Base-by-base conservation (phyloP, 805 yeast genomes). In the Ogataea pilisensis region DNA sequence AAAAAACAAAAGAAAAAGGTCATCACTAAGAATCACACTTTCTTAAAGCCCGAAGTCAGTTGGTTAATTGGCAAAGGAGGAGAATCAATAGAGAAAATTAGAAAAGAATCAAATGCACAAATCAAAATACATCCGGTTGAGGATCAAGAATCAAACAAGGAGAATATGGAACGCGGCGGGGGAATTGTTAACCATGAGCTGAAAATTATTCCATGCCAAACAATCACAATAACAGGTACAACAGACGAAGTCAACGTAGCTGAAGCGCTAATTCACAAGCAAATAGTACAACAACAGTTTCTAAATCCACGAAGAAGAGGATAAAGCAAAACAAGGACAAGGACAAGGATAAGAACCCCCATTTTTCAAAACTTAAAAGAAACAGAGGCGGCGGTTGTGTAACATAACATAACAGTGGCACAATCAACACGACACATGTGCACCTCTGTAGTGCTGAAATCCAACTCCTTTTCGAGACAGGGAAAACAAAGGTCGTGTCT, bases 61-160 rank as follows among this genome's bases (percentile, higher is more conserved):
- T 64, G 56, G 35, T 45, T 73, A 6, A 73, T 74, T 37, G 79
- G 79, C 0, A 59, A 51, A 19, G 52, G 54, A n/a, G 79, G 79
- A 1, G 28, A 45, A 16, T 56, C 63, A 31, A 71, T 75, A 12
- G 61, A 58, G 29, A 37, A 38, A 5, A 53, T 73, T 8, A 45
- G 77, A 25, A 50, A 53, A 5, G 36, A 38, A 19, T 60, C 72
- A 1, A 46, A 55, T 0, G 73, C 76, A 4, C 53, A 46, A 8
- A 62, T 75, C 29, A 67, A 68, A 38, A 63, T 73, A 4, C 47
- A 68, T 11, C 71, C 50, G n/a, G 32, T 31, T 31, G 37, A 31
- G 40, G 50, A 34, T n/a, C n/a, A n/a, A n/a, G n/a, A n/a, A n/a
- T n/a, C n/a, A n/a, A n/a, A n/a, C n/a, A n/a, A n/a, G n/a, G n/a